phyloP scores from a whole-genome alignment of 108 stramenopile genomes.

The Pseudonitzschia multiseries region DNA sequence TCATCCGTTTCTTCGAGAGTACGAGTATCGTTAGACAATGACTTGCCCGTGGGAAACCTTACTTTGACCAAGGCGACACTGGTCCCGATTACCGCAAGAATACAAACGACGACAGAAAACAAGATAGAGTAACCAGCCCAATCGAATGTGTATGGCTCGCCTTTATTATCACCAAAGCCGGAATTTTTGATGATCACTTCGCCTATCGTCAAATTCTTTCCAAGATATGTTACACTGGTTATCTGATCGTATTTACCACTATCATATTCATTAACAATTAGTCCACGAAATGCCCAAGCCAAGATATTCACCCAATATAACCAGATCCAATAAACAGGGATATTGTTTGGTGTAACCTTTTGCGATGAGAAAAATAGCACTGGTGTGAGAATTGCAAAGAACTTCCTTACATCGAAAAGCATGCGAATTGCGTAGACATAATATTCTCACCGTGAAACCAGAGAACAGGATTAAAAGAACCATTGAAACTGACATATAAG shows the following conservation, averaged over 20 bases:
- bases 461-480: conserved; percentile 56
- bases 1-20: conserved; percentile 16
- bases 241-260: conserved; percentile 49
- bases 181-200: conserved; percentile 43
- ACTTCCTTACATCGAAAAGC: neutral
- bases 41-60: conserved; percentile 28
- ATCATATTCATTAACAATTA: conserved; percentile 59
- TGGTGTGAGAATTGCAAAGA: neutral
- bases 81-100: conserved; percentile 11
- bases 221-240: neutral
- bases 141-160: conserved; percentile 31
- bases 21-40: conserved; percentile 3
- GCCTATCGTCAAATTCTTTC: conserved; percentile 40
- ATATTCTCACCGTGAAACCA: conserved; percentile 60
- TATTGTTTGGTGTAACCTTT: conserved; percentile 16
- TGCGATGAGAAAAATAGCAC: neutral
- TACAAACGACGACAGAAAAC: conserved; percentile 14
- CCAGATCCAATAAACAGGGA: conserved; percentile 51
- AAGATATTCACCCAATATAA: conserved; percentile 64
- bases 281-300: conserved; percentile 58
- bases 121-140: conserved; percentile 25
- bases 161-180: conserved; percentile 34
- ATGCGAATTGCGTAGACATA: no score
- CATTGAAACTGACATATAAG: conserved; percentile 50
- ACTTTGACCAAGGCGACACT: conserved; percentile 12